Evolutionary conservation across 257 asterid species (phyloP), one percentile per base, ranked within the genome.

Genomic region (Solanum arcanum): DNA sequence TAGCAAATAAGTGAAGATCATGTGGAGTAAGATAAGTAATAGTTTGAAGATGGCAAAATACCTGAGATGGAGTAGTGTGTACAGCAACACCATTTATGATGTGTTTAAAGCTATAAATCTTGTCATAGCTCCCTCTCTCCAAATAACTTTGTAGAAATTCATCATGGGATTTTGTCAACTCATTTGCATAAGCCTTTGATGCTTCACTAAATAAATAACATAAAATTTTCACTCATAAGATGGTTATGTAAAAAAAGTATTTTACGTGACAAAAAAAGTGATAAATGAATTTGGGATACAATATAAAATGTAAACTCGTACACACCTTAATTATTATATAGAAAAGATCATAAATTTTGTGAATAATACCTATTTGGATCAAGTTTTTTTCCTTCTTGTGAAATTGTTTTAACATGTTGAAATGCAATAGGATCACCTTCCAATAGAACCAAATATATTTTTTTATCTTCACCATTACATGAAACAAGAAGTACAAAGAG

Each of bases 81-180:
- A 96, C 86, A 2, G 99, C 96, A 74, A 96, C 94, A 23, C 98
- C 98, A 83, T 94, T 95, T 31, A 94, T 95, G 16, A 96, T 89
- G 90, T 95, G 95, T 37, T 92, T 93, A 83, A 94, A 96, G 96
- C 98, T 95, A 92, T 94, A 94, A 76, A 96, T 95, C 92, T 96
- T 96, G 68, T 64, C 83, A 56, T 95, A 96, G 89, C 93, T 95
- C 83, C 97, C 96, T 8, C 82, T 86, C 4, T 95, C 95, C 11
- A 96, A 83, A 12, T 87, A 72, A 89, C 90, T 91, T 39, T 91
- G 89, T 29, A 96, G 93, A 88, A 95, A 90, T 16, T 91, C 82
- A 35, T 95, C 95, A 64, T 95, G 99, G 13, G 94, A 92, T 70
- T 93, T 88, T 62, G 93, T 93, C 92, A 96, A 86, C 31, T 87